phyloP scores from a whole-genome alignment of 805 yeast genomes.

The Ogataea populi-albae region DNA sequence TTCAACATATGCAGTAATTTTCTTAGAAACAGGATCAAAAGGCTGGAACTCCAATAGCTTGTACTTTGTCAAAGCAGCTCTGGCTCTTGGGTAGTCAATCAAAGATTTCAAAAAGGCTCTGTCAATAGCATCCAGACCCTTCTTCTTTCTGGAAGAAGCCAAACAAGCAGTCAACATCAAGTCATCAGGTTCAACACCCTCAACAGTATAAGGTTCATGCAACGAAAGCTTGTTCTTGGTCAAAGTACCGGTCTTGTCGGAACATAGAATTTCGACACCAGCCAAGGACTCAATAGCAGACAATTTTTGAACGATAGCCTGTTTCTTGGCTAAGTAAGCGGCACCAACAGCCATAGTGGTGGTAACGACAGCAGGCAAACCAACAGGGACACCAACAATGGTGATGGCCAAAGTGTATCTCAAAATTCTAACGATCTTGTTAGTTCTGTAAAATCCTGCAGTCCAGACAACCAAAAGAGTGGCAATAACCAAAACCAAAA shows the following conservation, averaged over 20 bases:
- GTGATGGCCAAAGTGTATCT: constrained; percentile 93
- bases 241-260: constrained; percentile 97
- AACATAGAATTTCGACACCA: constrained; percentile 96
- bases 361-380: constrained; percentile 98
- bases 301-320: constrained; percentile 94
- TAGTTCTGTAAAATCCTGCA: constrained; percentile 92
- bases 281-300: constrained; percentile 97
- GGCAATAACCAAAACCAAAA: constrained; percentile 81
- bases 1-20: constrained; percentile 92
- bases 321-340: constrained; percentile 95
- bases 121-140: constrained; percentile 97
- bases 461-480: constrained; percentile 89
- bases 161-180: constrained; percentile 96
- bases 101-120: constrained; percentile 93
- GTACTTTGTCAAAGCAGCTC: constrained; percentile 88
- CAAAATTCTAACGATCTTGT: constrained; percentile 79
- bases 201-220: constrained; percentile 97
- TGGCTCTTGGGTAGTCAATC: constrained; percentile 86
- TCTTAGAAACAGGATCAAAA: constrained; percentile 96
- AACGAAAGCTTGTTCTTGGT: constrained; percentile 95
- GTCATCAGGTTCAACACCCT: constrained; percentile 94
- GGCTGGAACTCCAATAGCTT: constrained; percentile 95
- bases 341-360: constrained; percentile 99
- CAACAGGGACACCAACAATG: constrained; percentile 97
- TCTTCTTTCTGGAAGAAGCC: constrained; percentile 97